A percentile compares a stretch with the other conserved stretches of the same genome.
These are phyloP conservation scores for Stentor coeruleus DNA, from an alignment of 73 alveolate genomes.

Conservation along the genomic window DNA sequence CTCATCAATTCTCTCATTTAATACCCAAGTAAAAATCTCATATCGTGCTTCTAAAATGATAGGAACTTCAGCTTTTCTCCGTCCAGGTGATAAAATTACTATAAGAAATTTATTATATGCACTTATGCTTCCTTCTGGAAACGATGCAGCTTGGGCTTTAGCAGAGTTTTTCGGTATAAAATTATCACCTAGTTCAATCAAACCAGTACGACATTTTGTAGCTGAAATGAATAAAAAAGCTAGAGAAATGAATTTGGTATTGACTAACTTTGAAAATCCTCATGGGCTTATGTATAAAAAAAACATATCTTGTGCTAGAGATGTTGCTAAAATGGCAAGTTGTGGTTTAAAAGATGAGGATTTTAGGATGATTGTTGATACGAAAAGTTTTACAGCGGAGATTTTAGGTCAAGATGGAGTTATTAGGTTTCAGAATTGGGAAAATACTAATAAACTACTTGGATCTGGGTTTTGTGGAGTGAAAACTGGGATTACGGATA, in stretches of 20 bases:
- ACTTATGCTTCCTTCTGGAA: conserved; percentile 74
- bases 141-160: conserved; percentile 65
- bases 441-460: conserved; percentile 67
- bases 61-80: conserved; percentile 66
- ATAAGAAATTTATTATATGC: conserved; percentile 59
- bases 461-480: conserved; percentile 59
- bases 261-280: conserved; percentile 48
- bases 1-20: conserved; percentile 35
- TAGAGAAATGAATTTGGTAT: conserved; percentile 25
- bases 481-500: conserved; percentile 77
- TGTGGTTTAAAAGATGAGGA: conserved; percentile 39
- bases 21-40: conserved; percentile 48
- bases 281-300: conserved; percentile 58
- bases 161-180: conserved; percentile 16
- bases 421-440: conserved; percentile 41
- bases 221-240: conserved; percentile 48
- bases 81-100: conserved; percentile 40
- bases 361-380: conserved; percentile 44
- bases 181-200: neutral
- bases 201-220: conserved; percentile 35
- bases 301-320: conserved; percentile 58
- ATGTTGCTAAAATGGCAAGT: conserved; percentile 40
- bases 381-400: conserved; percentile 28
- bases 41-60: conserved; percentile 49
- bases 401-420: neutral